Conservation (phyloP, 1,139 yeast species). For the Yamadazyma sp. region DNA sequence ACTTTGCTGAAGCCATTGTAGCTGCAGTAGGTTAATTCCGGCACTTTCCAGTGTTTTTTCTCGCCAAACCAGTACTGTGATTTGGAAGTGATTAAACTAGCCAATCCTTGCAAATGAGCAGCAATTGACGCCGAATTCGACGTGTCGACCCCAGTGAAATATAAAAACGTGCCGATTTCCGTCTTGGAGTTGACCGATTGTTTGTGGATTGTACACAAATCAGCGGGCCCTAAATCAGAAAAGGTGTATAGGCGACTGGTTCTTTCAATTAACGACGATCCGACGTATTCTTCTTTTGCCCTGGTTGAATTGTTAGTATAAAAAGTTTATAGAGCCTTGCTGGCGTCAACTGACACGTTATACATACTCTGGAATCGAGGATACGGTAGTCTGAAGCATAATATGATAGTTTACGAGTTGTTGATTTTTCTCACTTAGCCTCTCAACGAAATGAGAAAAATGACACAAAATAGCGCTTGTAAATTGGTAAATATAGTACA, state of each 20-base stretch:
- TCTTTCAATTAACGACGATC: constrained; percentile 52
- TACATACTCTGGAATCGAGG: constrained; percentile 49
- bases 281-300: constrained; percentile 52
- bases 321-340: too few relatives aligned
- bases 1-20: constrained; percentile 59
- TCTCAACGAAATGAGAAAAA: constrained; percentile 4
- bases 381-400: constrained; percentile 45
- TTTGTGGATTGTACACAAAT: constrained; percentile 71
- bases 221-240: constrained; percentile 81
- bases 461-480: constrained; percentile 1
- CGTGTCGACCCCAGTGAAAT: constrained; percentile 59
- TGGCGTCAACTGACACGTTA: too few relatives aligned
- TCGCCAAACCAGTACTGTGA: constrained; percentile 64
- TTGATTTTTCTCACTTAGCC: constrained; percentile 7
- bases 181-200: constrained; percentile 41
- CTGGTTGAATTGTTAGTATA: constrained; percentile 15
- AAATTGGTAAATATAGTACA: not conserved
- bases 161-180: constrained; percentile 53
- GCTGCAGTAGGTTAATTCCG: constrained; percentile 55
- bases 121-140: constrained; percentile 61
- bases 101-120: constrained; percentile 74
- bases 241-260: constrained; percentile 50
- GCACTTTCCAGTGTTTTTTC: constrained; percentile 72
- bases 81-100: constrained; percentile 61
- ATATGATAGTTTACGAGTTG: constrained; percentile 1